A percentile compares a stretch with the other conserved stretches of the same genome.
phyloP scores from a whole-genome alignment of 768 basidiomycete genomes.

The Mycena vitilis region DNA sequence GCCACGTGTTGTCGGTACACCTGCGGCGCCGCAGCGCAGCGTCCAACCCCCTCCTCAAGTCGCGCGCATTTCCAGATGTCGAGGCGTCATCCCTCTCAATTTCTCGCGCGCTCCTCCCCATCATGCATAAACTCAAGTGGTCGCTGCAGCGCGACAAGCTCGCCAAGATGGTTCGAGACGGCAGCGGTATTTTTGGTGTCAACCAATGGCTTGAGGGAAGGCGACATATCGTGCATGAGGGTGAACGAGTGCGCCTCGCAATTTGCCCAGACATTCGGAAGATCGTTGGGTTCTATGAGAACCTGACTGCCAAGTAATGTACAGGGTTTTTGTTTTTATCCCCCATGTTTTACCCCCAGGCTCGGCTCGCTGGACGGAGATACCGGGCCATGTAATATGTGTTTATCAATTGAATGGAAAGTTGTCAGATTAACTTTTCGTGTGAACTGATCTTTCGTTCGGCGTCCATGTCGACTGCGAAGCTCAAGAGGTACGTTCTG shows the following conservation, averaged over 20 bases:
- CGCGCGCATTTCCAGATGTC: slow-evolving; percentile 71
- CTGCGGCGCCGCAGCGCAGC: slow-evolving; percentile 60
- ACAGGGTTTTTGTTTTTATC: too few species aligned
- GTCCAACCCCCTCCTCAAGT: slow-evolving; percentile 54
- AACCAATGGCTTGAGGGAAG: slow-evolving; percentile 69
- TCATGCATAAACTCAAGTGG: slow-evolving; percentile 78
- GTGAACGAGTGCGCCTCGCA: slow-evolving; percentile 75
- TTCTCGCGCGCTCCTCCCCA: slow-evolving; percentile 71
- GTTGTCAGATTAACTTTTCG: too few species aligned
- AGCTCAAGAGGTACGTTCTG: too few species aligned
- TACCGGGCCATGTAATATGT: too few species aligned
- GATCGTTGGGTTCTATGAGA: slow-evolving; percentile 71
- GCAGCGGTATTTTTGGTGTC: slow-evolving; percentile 52
- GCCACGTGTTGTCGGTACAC: slow-evolving; percentile 63
- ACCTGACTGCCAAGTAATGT: slow-evolving; percentile 37
- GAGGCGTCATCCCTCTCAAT: slow-evolving; percentile 68
- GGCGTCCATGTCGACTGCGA: too few species aligned
- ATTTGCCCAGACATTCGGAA: slow-evolving; percentile 73
- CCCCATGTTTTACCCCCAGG: too few species aligned
- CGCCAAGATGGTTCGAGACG: slow-evolving; percentile 66
- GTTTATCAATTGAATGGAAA: too few species aligned
- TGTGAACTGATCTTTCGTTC: too few species aligned
- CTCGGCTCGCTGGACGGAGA: too few species aligned
- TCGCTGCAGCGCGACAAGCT: slow-evolving; percentile 72
- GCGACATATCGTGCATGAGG: slow-evolving; percentile 63